Conservation (phyloP, 352 stramenopile species). For the Saprolegnia parasitica region DNA sequence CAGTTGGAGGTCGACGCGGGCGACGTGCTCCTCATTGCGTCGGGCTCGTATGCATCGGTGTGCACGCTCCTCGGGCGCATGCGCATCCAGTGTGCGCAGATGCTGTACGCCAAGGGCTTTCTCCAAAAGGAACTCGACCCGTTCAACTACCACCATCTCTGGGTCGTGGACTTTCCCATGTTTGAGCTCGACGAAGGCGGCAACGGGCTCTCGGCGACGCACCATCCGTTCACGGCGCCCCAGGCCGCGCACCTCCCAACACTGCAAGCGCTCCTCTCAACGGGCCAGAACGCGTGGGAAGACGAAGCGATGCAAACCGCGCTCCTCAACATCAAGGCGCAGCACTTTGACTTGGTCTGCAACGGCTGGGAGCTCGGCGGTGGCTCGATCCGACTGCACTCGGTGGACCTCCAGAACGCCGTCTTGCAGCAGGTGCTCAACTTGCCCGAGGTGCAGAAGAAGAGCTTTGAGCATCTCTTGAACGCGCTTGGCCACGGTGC, state of each 20-base stretch:
- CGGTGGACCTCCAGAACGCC: slow-evolving; percentile 58
- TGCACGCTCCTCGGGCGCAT: slow-evolving; percentile 59
- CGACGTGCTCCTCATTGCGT: slow-evolving; percentile 64
- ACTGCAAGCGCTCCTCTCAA: slow-evolving; percentile 45
- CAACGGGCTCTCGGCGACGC: slow-evolving; percentile 61
- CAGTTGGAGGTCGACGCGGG: slow-evolving; percentile 50
- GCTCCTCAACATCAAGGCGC: slow-evolving; percentile 55
- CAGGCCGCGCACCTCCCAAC: slow-evolving; percentile 40
- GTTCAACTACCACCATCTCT: slow-evolving; percentile 73
- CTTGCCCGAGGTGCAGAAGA: slow-evolving; percentile 49
- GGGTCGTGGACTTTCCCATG: slow-evolving; percentile 86
- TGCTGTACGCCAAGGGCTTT: slow-evolving; percentile 54
- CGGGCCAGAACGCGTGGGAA: slow-evolving; percentile 42
- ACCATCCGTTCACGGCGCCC: slow-evolving; percentile 85
- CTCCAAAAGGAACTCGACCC: slow-evolving; percentile 58
- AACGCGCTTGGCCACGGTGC: slow-evolving; percentile 70
- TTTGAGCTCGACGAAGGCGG: slow-evolving; percentile 63
- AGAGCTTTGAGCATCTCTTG: slow-evolving; percentile 82
- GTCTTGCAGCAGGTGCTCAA: slow-evolving; percentile 78
- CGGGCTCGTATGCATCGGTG: slow-evolving; percentile 50
- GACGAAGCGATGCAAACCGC: slow-evolving; percentile 49
- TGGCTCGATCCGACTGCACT: slow-evolving; percentile 82
- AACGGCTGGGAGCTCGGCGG: slow-evolving; percentile 85
- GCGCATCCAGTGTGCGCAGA: slow-evolving; percentile 55
- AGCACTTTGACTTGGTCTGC: slow-evolving; percentile 87